phyloP scores from a whole-genome alignment of 2,329 filamentous ascomycete species.

The Cladosporium cucumerinum region DNA sequence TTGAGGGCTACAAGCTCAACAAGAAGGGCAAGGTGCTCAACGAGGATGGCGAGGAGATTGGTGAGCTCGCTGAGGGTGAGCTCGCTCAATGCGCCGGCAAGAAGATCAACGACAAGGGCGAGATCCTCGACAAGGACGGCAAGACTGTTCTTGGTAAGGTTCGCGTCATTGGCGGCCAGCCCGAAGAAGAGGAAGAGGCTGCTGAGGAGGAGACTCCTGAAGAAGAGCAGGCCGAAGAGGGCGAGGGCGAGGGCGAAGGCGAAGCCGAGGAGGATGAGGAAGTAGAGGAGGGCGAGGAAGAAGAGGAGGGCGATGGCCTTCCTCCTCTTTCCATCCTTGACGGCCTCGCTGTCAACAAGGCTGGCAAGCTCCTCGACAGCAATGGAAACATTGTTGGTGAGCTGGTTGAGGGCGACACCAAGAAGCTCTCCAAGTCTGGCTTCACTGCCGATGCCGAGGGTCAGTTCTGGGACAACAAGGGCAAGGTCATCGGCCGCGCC shows the following conservation, averaged over 20 bases:
- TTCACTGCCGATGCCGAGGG: conserved; percentile 45
- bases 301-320: conserved; percentile 36
- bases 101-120: conserved; percentile 62
- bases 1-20: conserved; percentile 56
- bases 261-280: too few relatives aligned
- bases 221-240: conserved; percentile 36
- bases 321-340: conserved; percentile 50
- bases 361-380: conserved; percentile 48
- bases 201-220: conserved; percentile 24
- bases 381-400: conserved; percentile 49
- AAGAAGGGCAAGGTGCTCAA: conserved; percentile 55
- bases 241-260: conserved; percentile 34
- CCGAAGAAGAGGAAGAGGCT: conserved; percentile 31
- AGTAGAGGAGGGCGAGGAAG: conserved; percentile 33
- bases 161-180: conserved; percentile 47
- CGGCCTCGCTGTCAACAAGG: conserved; percentile 49
- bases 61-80: conserved; percentile 55
- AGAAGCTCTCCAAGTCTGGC: conserved; percentile 52
- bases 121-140: conserved; percentile 62
- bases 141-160: conserved; percentile 59
- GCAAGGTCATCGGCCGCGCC: conserved; percentile 50
- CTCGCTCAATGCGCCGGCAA: conserved; percentile 61
- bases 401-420: conserved; percentile 49
- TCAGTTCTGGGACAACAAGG: conserved; percentile 54
- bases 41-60: conserved; percentile 53